Percentiles rank a stretch among this genome's conserved stretches.
phyloP scores from a whole-genome alignment of 1,139 yeast genomes.

The Pichia sp. region DNA sequence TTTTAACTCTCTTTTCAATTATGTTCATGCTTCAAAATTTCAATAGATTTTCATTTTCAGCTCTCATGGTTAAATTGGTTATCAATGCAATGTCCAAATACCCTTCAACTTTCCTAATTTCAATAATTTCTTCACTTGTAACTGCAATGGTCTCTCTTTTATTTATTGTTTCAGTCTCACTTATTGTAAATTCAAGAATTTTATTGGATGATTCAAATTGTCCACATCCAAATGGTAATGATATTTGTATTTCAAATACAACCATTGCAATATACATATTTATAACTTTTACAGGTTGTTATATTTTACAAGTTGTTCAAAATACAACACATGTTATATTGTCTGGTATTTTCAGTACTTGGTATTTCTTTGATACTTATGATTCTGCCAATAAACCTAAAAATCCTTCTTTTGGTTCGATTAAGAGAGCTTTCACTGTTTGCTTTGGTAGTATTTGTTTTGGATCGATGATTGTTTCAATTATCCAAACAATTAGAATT shows the following conservation, averaged over 20 bases:
- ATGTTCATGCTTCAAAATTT: conserved; percentile 21
- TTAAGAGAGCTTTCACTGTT: conserved; percentile 75
- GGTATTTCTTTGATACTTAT: conserved; percentile 63
- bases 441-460: conserved; percentile 90
- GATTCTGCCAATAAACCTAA: conserved; percentile 41
- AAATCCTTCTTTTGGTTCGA: conserved; percentile 77
- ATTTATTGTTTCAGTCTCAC: conserved; percentile 62
- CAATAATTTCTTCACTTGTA: conserved; percentile 60
- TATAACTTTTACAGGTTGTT: conserved; percentile 82
- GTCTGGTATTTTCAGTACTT: conserved; percentile 82
- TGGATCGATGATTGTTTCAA: conserved; percentile 77
- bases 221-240: conserved; percentile 41
- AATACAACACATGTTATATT: conserved; percentile 78
- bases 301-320: conserved; percentile 75
- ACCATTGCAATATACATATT: conserved; percentile 62
- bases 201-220: conserved; percentile 34
- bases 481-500: conserved; percentile 42
- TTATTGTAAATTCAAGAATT: conserved; percentile 66
- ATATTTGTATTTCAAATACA: conserved; percentile 52
- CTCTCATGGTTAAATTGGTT: conserved; percentile 63
- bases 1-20: conserved; percentile 18
- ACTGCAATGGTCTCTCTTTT: conserved; percentile 62
- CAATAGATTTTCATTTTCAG: conserved; percentile 44
- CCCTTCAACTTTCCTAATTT: conserved; percentile 64
- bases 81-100: conserved; percentile 71